Evolutionary conservation across 345 rosid genomes (phyloP), one percentile per base, ranked within the genome.

Genomic region (Aethionema arabicum): DNA sequence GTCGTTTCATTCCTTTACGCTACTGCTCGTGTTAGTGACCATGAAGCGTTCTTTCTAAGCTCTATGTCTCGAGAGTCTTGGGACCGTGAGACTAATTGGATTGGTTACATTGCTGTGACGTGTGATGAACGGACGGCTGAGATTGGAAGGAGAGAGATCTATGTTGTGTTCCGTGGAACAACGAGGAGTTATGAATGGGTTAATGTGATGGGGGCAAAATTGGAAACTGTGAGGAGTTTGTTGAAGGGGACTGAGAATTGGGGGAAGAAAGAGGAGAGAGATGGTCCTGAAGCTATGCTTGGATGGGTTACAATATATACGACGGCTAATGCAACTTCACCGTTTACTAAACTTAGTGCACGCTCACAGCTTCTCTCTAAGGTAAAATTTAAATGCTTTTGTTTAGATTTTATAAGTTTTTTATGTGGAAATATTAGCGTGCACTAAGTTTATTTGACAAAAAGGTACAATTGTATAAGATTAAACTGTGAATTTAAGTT

Each of bases 71-170:
- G 96, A 0, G 95, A 91, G 52, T 76, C 89, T 0, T 85, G 98
- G 91, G 98, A 91, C 74, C 89, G 91, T 5, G 98, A 91, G 60
- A 82, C 96, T 5, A 91, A 91, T 61, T 91, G 96, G 98, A 84
- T 85, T 12, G 98, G 96, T 56, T 91, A 82, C 67, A 77, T 88
- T 38, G 82, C 90, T 5, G 83, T 85, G 5, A 80, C 90, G 33
- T 69, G 85, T 13, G 88, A 88, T 36, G 84, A 81, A 41, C 63
- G 55, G 11, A 63, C 85, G 14, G 56, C 59, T 32, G 43, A 78
- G 58, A 72, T 80, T 11, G 91, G 91, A 9, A 84, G 90, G 32
- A 85, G 96, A 10, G 95, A 85, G 64, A 79, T 91, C 33, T 88
- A 86, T 36, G 77, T 88, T 1, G 86, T 67, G 42, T 80, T 86